Evolutionary conservation across 1,284 basidiomycete genomes (phyloP).

Genomic region (Papiliotrema terrestris): DNA sequence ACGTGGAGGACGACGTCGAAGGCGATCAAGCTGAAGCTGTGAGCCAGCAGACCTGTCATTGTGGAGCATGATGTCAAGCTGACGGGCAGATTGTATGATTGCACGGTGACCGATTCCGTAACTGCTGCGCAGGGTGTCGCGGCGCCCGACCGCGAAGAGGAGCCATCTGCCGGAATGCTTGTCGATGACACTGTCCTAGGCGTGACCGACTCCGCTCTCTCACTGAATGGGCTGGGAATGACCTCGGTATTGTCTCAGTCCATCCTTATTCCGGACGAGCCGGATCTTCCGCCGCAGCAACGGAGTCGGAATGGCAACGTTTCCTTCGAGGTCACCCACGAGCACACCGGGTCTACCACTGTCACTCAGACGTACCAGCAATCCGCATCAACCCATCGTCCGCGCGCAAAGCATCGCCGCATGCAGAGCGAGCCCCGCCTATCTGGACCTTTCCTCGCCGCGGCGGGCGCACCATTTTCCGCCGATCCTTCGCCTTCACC

Average conservation of each 20-base stretch:
- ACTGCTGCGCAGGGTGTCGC: no score
- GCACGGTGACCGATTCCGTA: constrained; percentile 39
- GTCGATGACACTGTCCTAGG: neutral
- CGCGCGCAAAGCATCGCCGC: neutral
- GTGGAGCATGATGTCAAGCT: neutral
- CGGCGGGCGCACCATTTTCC: no score
- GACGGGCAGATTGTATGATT: constrained; percentile 48
- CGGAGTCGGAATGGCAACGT: constrained; percentile 21
- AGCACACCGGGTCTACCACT: constrained; percentile 42
- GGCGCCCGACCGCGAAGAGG: no score
- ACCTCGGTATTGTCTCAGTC: neutral
- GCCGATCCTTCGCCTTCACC: neutral
- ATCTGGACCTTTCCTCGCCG: no score
- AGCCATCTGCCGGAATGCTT: no score
- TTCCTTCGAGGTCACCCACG: constrained; percentile 50
- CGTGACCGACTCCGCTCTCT: neutral
- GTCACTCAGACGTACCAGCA: constrained; percentile 29
- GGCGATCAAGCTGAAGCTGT: constrained; percentile 49
- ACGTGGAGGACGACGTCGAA: constrained; percentile 49
- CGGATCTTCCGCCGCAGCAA: constrained; percentile 19
- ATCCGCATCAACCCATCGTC: constrained; percentile 3
- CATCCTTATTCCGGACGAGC: constrained; percentile 15
- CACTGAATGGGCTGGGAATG: neutral
- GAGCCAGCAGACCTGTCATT: constrained; percentile 7
- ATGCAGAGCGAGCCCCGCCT: neutral